Base-by-base conservation (phyloP, 202 grass and related monocot species). In the Bolboschoenoplectus hybrid region DNA sequence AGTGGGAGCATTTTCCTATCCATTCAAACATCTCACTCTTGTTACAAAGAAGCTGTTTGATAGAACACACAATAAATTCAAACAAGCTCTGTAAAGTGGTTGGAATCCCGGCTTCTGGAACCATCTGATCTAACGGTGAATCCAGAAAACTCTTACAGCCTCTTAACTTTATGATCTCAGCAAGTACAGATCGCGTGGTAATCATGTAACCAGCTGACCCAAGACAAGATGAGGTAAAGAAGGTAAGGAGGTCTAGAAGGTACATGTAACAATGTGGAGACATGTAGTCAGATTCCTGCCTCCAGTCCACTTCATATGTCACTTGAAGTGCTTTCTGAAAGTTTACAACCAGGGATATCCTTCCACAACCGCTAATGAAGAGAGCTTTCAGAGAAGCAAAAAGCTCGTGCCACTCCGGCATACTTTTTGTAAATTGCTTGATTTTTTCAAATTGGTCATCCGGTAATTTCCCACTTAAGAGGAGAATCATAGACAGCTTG, bases 161-260 rank as follows among this genome's bases (percentile, higher is more conserved):
- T 57, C 65, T 75, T 45, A 89, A 87, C 63, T 91, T 91, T 0
- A 95, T 2, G 65, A 95, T 91, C 62, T 88, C 89, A 63, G 83
- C 16, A 60, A 97, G 87, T 38, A 89, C 53, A 87, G 74, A 89
- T 89, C 88, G 91, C 14, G 95, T 91, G 19, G 88, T 85, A 3
- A 92, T 81, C 19, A 91, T 47, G 75, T 76, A 74, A 16, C 84
- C 35, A 86, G 63, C 9, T 35, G 55, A 66, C 45, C 84, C 67
- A 75, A 63, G 81, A 56, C 75, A 80, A 0, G 88, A 87, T 6
- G 85, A 88, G 76, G 85, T 56, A 41, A 97, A 79, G 46, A 97
- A 93, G 17, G 41, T 60, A 84, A 97, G 88, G 74, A 63, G 87
- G 40, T 93, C 91, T 1, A 91, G 14, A 20, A 97, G 91, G 82